These are phyloP conservation scores for Sporothrix dimorphospora DNA, from an alignment of 2,329 filamentous ascomycete genomes.

Conservation along the genomic window DNA sequence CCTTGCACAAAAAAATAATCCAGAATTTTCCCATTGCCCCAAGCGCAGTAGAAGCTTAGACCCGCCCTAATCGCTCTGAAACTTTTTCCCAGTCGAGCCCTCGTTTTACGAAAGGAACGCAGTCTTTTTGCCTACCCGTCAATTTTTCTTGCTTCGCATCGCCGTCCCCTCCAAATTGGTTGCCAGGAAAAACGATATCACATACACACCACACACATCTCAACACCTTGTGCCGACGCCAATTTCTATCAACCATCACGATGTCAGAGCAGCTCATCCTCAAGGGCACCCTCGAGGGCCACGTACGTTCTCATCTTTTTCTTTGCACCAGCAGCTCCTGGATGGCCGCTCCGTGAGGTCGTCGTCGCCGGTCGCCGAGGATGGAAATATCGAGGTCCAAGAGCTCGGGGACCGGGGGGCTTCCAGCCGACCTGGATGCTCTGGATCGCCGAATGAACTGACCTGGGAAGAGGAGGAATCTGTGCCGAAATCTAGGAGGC, in stretches of 20 bases:
- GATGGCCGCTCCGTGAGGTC: background rate
- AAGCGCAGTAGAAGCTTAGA: slow-evolving; percentile 10
- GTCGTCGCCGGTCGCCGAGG: slow-evolving; percentile 3
- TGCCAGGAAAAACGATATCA: slow-evolving; percentile 26
- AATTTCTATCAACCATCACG: slow-evolving; percentile 40
- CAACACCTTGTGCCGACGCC: slow-evolving; percentile 33
- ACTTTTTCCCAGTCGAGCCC: slow-evolving; percentile 31
- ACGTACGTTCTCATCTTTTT: slow-evolving; percentile 61
- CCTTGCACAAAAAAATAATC: slow-evolving; percentile 33
- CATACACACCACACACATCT: slow-evolving; percentile 22
- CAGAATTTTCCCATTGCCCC: slow-evolving; percentile 28
- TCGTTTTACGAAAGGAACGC: slow-evolving; percentile 24
- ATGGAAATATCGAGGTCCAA: background rate
- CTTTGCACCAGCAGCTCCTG: background rate
- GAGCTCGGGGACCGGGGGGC: background rate
- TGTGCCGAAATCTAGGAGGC: background rate
- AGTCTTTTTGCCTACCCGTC: slow-evolving; percentile 17
- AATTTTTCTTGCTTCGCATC: slow-evolving; percentile 29
- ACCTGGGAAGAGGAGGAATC: background rate
- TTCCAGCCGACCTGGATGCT: background rate
- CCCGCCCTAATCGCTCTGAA: slow-evolving; percentile 33
- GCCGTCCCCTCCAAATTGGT: slow-evolving; percentile 28
- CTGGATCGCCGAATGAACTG: background rate
- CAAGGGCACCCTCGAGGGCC: slow-evolving; percentile 97
- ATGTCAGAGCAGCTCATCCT: slow-evolving; percentile 96